Evolutionary conservation across 208 protist species (phyloP).

Genomic region (Crithidia sp.): DNA sequence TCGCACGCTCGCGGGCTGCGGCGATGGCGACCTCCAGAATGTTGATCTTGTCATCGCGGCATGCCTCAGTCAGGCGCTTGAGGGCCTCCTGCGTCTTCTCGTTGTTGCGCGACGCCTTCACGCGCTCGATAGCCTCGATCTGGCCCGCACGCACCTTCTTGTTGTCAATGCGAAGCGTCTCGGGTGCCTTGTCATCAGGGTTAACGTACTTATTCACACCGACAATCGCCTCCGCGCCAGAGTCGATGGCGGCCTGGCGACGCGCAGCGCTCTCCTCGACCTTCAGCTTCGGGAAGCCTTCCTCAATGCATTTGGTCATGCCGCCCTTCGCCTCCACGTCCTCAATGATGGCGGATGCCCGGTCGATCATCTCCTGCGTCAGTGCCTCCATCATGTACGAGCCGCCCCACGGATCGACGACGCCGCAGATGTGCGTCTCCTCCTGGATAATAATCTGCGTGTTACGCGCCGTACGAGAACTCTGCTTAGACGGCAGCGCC

Average conservation of each 20-base stretch:
- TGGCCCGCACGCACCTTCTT: conserved; percentile 74
- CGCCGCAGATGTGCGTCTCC: conserved; percentile 89
- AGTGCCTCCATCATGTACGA: conserved; percentile 96
- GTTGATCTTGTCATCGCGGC: conserved; percentile 75
- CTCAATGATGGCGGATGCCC: conserved; percentile 86
- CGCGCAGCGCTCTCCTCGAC: conserved; percentile 95
- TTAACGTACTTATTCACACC: conserved; percentile 95
- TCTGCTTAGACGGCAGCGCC: conserved; percentile 94
- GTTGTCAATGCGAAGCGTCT: conserved; percentile 94
- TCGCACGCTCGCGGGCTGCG: conserved; percentile 85
- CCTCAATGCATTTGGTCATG: conserved; percentile 85
- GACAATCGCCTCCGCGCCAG: conserved; percentile 91
- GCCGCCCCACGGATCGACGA: conserved; percentile 90
- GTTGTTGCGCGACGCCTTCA: conserved; percentile 66
- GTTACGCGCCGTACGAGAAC: conserved; percentile 94
- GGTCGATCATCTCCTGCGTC: conserved; percentile 87
- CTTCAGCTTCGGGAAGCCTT: conserved; percentile 95
- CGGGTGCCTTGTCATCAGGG: conserved; percentile 62
- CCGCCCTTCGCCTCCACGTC: conserved; percentile 90
- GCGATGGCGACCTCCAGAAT: conserved; percentile 89
- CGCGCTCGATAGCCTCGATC: conserved; percentile 65
- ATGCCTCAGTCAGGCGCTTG: conserved; percentile 71
- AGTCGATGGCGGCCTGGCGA: conserved; percentile 93
- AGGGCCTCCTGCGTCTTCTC: conserved; percentile 58
- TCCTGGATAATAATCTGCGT: conserved; percentile 96